A percentile compares a stretch with the other conserved stretches of the same genome.
Conservation (phyloP, 2,329 filamentous ascomycete genomes). For the Penicillium sp. region DNA sequence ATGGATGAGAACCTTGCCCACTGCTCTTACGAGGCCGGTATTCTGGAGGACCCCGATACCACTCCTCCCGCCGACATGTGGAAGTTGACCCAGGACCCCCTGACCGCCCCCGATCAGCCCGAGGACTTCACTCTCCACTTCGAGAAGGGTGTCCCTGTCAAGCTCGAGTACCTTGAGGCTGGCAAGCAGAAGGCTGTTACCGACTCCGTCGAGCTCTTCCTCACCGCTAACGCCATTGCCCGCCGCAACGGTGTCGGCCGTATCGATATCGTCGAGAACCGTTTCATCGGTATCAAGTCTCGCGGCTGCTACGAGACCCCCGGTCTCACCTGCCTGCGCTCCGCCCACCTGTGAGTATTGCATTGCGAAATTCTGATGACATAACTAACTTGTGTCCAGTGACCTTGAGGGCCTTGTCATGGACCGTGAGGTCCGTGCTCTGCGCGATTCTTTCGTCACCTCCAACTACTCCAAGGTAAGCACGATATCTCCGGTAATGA, state of each 20-base stretch:
- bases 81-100: constrained; percentile 65
- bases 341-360: constrained; percentile 47
- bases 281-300: constrained; percentile 76
- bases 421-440: constrained; percentile 65
- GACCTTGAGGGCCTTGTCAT: constrained; percentile 57
- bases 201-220: constrained; percentile 69
- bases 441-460: constrained; percentile 69
- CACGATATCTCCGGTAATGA: not conserved
- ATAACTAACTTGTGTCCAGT: constrained; percentile 15
- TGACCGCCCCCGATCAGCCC: constrained; percentile 67
- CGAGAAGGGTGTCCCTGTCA: constrained; percentile 70
- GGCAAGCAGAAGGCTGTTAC: constrained; percentile 56
- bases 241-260: constrained; percentile 71
- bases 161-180: constrained; percentile 58
- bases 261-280: constrained; percentile 80
- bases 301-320: constrained; percentile 72
- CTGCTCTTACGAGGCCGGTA: constrained; percentile 70
- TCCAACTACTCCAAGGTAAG: constrained; percentile 57
- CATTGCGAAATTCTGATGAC: constrained; percentile 37
- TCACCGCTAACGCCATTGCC: constrained; percentile 67
- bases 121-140: constrained; percentile 70
- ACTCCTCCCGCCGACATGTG: constrained; percentile 76
- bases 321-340: constrained; percentile 33
- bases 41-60: constrained; percentile 51
- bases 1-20: constrained; percentile 61